Evolutionary conservation across 108 stramenopile species (phyloP).

Genomic region (Mayamaea pseudoterrestris): DNA sequence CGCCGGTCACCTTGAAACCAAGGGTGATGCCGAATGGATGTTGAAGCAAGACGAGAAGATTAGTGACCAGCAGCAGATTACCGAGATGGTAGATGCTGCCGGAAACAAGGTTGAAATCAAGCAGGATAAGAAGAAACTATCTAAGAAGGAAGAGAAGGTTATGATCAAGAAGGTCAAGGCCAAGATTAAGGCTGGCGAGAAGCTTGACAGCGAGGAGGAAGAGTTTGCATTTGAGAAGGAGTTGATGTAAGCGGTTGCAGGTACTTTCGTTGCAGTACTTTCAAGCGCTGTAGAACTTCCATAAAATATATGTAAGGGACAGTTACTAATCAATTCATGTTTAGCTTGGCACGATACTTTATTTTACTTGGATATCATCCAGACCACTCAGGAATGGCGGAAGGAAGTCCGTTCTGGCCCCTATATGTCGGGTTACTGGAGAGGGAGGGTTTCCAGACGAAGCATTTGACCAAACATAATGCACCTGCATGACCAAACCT

Average conservation of each 20-base stretch:
- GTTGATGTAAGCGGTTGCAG: constrained; percentile 79
- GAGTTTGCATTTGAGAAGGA: constrained; percentile 93
- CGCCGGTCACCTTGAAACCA: constrained; percentile 90
- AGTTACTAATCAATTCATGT: too few species aligned
- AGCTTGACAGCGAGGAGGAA: constrained; percentile 88
- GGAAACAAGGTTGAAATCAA: constrained; percentile 95
- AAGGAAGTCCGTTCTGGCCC: too few species aligned
- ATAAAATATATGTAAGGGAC: too few species aligned
- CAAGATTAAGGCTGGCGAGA: constrained; percentile 89
- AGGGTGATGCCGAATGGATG: constrained; percentile 99
- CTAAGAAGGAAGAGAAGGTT: constrained; percentile 97
- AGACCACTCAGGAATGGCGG: too few species aligned
- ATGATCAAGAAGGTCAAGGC: constrained; percentile 92
- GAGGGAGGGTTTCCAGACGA: too few species aligned
- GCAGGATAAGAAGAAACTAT: constrained; percentile 92
- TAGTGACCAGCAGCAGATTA: constrained; percentile 81
- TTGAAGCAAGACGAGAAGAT: constrained; percentile 91
- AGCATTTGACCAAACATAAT: too few species aligned
- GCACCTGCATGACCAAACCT: too few species aligned
- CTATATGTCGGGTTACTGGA: too few species aligned
- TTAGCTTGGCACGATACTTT: too few species aligned
- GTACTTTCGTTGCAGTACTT: too few species aligned
- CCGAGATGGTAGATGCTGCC: constrained; percentile 94
- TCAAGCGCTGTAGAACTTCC: too few species aligned
- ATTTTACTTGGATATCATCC: too few species aligned